Conservation (phyloP, 2,329 filamentous ascomycete species). For the Metarhizium anisopliae region DNA sequence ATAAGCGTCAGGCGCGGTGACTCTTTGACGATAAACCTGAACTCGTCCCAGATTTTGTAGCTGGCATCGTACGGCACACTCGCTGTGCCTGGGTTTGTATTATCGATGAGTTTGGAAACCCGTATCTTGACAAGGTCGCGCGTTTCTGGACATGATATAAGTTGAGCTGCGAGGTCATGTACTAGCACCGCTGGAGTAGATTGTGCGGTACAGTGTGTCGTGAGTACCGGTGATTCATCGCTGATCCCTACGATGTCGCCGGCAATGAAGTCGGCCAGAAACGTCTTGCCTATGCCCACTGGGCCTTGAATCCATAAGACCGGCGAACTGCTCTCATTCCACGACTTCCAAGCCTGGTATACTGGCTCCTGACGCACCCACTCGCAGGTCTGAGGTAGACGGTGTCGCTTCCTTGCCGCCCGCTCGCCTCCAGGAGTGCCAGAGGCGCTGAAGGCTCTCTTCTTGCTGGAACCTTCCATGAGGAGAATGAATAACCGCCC, state of each 20-base stretch:
- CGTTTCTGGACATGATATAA: neutral
- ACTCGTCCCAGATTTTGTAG: neutral
- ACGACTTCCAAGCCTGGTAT: neutral
- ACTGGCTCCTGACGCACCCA: neutral
- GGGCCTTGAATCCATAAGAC: neutral
- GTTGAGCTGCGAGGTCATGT: neutral
- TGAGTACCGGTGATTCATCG: neutral
- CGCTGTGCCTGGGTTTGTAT: neutral
- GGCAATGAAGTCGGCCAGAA: neutral
- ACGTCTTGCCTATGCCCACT: neutral
- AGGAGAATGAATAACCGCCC: neutral
- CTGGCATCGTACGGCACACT: neutral
- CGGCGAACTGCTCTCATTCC: neutral
- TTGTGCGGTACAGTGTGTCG: neutral
- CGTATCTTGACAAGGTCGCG: neutral
- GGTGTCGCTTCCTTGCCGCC: neutral
- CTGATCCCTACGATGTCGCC: neutral
- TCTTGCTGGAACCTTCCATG: neutral
- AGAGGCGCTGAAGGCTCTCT: neutral
- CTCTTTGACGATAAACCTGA: neutral
- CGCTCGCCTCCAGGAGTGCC: neutral
- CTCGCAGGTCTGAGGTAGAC: neutral
- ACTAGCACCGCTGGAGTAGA: neutral
- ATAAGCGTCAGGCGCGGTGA: neutral
- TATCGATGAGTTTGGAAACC: neutral